phyloP scores from a whole-genome alignment of 768 basidiomycete genomes.

The Panus rudis region DNA sequence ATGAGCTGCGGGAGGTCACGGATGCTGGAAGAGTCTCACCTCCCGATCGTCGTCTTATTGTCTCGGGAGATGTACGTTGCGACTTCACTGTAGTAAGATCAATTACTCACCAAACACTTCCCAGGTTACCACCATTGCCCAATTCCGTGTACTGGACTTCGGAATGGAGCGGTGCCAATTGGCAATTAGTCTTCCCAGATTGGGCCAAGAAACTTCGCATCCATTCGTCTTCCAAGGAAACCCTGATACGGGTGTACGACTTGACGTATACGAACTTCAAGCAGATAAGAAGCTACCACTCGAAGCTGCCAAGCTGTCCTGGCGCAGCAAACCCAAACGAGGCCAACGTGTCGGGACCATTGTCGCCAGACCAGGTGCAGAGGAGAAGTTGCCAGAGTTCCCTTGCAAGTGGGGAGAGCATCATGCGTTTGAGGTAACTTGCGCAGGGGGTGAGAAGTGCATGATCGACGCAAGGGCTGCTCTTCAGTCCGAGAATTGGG shows the following conservation, averaged over 20 bases:
- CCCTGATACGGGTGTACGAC: not conserved
- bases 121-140: constrained; percentile 17
- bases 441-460: constrained; percentile 11
- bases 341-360: constrained; percentile 11
- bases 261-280: constrained; percentile 16
- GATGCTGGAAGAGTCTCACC: constrained; percentile 15
- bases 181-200: constrained; percentile 15
- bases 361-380: constrained; percentile 10
- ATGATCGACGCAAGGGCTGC: constrained; percentile 20
- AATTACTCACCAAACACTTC: not conserved
- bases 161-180: constrained; percentile 23
- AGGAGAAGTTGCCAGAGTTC: constrained; percentile 14
- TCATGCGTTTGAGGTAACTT: constrained; percentile 17
- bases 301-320: constrained; percentile 15
- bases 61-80: constrained; percentile 10
- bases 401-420: constrained; percentile 18
- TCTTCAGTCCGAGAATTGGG: constrained; percentile 20
- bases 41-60: constrained; percentile 16
- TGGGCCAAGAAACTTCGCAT: constrained; percentile 10
- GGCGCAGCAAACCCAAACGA: constrained; percentile 10
- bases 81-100: not conserved
- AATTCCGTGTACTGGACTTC: constrained; percentile 22
- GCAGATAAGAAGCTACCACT: constrained; percentile 10
- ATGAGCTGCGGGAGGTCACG: constrained; percentile 13
- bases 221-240: constrained; percentile 9